Evolutionary conservation across 176 grass and related monocot species (phyloP), one percentile per base, ranked within the genome.

Genomic region (Metroxylon sagu): DNA sequence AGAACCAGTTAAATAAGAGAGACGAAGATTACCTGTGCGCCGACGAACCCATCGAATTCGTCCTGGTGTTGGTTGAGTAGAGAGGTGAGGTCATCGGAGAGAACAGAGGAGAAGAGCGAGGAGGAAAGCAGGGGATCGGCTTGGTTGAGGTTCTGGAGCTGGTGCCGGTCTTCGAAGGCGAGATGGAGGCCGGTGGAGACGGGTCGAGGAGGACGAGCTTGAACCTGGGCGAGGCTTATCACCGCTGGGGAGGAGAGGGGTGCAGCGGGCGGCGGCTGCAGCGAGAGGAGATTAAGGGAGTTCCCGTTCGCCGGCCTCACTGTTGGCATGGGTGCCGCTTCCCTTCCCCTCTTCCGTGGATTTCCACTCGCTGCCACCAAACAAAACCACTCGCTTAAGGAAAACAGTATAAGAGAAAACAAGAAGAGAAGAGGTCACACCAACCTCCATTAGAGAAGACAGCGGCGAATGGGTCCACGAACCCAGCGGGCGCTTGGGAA

Each of bases 1-100:
- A 23, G 5, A 16, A n/a, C 28, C 7, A 18, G 7, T 43, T 14
- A 31, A 18, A 10, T 21, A 39, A 8, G 8, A 4, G 49, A 28
- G 6, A 49, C 65, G 39, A 75, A n/a, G 27, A 3, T 26, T 73
- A 90, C 86, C 31, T 87, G 80, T 49, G 89, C 83, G 50, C 84
- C 83, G 80, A 90, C 67, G 59, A 89, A 43, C n/a, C 35, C 56
- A 19, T 86, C 83, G 63, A 87, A 79, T 73, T 95, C 86, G 48
- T 74, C 68, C 16, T 5, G 65, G 77, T 81, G 75, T 18, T 52
- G 77, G 49, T 76, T 79, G 74, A 66, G 78, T 76, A 69, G 80
- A 17, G 77, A 64, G 71, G 71, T 66, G 71, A 87, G 51, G 60
- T 77, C 77, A 48, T 64, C 68, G 26, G 80, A 68, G 57, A 87